Percentiles rank a stretch among this genome's conserved stretches.
These are phyloP conservation scores for Draba incana DNA, from an alignment of 345 rosid genomes.

Conservation along the genomic window DNA sequence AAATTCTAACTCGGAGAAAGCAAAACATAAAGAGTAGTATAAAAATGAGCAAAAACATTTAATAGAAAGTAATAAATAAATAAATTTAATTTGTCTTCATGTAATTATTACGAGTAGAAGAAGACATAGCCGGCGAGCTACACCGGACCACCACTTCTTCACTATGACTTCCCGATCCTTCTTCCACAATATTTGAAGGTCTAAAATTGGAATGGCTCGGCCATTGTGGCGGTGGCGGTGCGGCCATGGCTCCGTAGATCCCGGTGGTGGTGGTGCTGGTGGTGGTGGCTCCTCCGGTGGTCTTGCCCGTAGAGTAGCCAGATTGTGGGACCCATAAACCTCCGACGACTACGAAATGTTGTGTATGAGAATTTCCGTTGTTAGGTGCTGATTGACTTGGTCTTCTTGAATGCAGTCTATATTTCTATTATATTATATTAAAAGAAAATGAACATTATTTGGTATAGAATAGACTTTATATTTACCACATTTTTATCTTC, in stretches of 20 bases:
- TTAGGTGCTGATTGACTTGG: constrained; percentile 56
- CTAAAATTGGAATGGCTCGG: constrained; percentile 34
- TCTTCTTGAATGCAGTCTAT: constrained; percentile 80
- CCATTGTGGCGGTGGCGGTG: constrained; percentile 45
- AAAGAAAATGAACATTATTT: background rate
- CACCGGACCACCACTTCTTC: constrained; percentile 34
- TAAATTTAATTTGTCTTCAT: constrained; percentile 23
- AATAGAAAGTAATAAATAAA: background rate
- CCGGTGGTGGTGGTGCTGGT: constrained; percentile 41
- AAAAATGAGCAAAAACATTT: constrained; percentile 13
- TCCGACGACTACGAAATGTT: constrained; percentile 87
- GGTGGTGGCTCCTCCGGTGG: constrained; percentile 47
- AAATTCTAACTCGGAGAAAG: constrained; percentile 28
- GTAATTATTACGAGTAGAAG: constrained; percentile 40
- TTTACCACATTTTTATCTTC: too few species aligned
- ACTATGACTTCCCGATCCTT: constrained; percentile 33
- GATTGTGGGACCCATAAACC: constrained; percentile 86
- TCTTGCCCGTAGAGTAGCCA: constrained; percentile 62
- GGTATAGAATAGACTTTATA: constrained; percentile 3
- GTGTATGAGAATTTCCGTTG: constrained; percentile 58
- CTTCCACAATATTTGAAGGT: constrained; percentile 33
- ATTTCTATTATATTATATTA: constrained; percentile 58
- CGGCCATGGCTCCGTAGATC: constrained; percentile 48
- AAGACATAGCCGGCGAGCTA: constrained; percentile 45
- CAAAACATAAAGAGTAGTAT: background rate